phyloP scores from a whole-genome alignment of 2,329 filamentous ascomycete genomes.

The Phaeosphaeria sp. region DNA sequence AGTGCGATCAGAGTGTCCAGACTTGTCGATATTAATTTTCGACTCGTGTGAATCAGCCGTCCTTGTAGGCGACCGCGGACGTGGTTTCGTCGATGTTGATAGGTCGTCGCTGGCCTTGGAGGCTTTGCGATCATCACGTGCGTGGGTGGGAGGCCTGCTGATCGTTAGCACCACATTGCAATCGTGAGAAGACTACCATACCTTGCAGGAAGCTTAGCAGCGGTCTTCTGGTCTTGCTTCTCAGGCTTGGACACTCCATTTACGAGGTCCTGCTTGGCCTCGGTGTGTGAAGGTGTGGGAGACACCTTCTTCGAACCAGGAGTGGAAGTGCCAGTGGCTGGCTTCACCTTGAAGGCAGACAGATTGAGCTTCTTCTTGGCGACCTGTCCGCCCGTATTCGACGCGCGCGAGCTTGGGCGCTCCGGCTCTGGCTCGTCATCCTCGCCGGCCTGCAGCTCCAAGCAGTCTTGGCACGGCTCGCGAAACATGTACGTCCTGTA shows the following conservation, averaged over 20 bases:
- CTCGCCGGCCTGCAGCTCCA: conserved; percentile 59
- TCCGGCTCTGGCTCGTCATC: conserved; percentile 59
- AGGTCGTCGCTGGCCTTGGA: conserved; percentile 21
- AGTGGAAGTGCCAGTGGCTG: conserved; percentile 46
- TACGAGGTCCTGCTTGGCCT: conserved; percentile 22
- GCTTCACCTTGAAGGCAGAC: conserved; percentile 66
- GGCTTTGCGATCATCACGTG: conserved; percentile 22
- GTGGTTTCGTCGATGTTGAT: conserved; percentile 17
- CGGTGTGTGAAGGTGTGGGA: conserved; percentile 31
- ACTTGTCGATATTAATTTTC: conserved; percentile 39
- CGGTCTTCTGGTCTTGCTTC: conserved; percentile 24
- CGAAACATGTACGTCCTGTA: conserved; percentile 69
- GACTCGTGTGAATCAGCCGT: conserved; percentile 49
- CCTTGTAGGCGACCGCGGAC: conserved; percentile 26
- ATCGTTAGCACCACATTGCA: conserved; percentile 19
- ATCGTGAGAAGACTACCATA: conserved; percentile 9
- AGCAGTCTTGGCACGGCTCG: conserved; percentile 58
- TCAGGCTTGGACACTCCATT: conserved; percentile 36
- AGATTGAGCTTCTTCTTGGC: conserved; percentile 69
- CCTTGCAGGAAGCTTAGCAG: conserved; percentile 25
- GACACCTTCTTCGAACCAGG: conserved; percentile 41
- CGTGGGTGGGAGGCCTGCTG: conserved; percentile 24
- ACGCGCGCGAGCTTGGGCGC: conserved; percentile 41
- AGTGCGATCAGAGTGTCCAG: conserved; percentile 37
- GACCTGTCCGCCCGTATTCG: conserved; percentile 48